Conservation (phyloP, 441 rosid species). For the Mallotus repandus region DNA sequence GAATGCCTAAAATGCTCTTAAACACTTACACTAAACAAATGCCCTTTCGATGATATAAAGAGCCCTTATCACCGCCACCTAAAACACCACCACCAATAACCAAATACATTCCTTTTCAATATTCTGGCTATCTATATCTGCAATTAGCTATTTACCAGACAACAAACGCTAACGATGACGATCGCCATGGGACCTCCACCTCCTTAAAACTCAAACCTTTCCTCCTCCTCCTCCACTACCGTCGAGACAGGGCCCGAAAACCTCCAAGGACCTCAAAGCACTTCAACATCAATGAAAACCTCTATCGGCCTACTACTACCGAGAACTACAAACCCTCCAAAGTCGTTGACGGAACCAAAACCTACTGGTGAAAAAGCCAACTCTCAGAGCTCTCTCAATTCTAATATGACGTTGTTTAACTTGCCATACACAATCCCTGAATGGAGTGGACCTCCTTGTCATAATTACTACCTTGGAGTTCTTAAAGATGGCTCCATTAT, state of each 20-base stretch:
- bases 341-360: too few species aligned
- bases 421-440: conserved; percentile 87
- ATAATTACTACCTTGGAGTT: conserved; percentile 64
- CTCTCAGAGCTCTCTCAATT: conserved; percentile 10
- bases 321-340: conserved; percentile 34
- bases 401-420: conserved; percentile 19
- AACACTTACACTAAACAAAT: too few species aligned
- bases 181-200: conserved; percentile 67
- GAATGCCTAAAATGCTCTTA: too few species aligned
- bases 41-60: too few species aligned
- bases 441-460: conserved; percentile 85
- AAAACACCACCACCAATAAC: too few species aligned
- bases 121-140: too few species aligned
- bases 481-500: conserved; percentile 85
- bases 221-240: conserved; percentile 5
- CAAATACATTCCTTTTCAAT: too few species aligned
- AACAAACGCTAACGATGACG: conserved; percentile 28
- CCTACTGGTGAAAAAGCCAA: too few species aligned
- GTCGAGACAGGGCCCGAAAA: conserved; percentile 26
- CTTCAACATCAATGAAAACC: conserved; percentile 20
- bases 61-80: too few species aligned
- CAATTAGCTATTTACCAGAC: too few species aligned
- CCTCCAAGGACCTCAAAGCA: conserved; percentile 21
- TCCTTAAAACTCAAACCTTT: too few species aligned
- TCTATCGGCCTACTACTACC: conserved; percentile 65